Percentiles rank a stretch among this genome's conserved stretches.
Evolutionary conservation across 306 rosid genomes (phyloP).

Genomic region (Trichosanthes cucumerina): DNA sequence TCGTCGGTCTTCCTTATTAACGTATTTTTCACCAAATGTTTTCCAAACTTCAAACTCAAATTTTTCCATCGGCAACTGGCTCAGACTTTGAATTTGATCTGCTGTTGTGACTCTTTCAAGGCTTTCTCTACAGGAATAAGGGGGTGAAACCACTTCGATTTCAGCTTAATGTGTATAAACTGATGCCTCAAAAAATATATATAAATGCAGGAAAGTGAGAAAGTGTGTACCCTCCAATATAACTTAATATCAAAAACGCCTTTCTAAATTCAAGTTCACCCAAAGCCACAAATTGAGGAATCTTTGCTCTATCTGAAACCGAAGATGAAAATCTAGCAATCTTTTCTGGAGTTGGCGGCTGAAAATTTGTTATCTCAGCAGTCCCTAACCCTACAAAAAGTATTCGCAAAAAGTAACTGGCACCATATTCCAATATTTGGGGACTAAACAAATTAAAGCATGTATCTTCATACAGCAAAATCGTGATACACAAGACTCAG

Average conservation of each 20-base stretch:
- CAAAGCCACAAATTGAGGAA: slow-evolving; percentile 28
- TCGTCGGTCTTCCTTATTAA: slow-evolving; percentile 22
- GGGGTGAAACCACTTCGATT: neutral
- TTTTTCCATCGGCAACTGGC: slow-evolving; percentile 25
- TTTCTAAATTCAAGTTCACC: slow-evolving; percentile 67
- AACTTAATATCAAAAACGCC: slow-evolving; percentile 50
- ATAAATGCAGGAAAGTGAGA: slow-evolving; percentile 7
- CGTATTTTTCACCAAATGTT: slow-evolving; percentile 15
- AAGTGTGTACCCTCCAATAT: slow-evolving; percentile 41
- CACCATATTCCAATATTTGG: neutral
- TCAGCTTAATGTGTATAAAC: neutral
- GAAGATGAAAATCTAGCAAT: neutral
- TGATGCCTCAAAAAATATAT: neutral
- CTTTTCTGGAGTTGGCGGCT: neutral
- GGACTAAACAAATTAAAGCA: neutral
- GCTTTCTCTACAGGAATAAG: slow-evolving; percentile 16
- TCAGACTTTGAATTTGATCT: slow-evolving; percentile 29
- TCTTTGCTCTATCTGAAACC: neutral
- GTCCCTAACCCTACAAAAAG: neutral
- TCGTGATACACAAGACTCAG: neutral
- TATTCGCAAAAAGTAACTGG: neutral
- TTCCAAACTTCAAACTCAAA: slow-evolving; percentile 51
- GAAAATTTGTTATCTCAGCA: neutral
- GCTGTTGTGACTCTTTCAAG: slow-evolving; percentile 22
- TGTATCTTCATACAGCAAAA: neutral